phyloP scores from a whole-genome alignment of 257 asterid genomes.

The Plantago ovata region DNA sequence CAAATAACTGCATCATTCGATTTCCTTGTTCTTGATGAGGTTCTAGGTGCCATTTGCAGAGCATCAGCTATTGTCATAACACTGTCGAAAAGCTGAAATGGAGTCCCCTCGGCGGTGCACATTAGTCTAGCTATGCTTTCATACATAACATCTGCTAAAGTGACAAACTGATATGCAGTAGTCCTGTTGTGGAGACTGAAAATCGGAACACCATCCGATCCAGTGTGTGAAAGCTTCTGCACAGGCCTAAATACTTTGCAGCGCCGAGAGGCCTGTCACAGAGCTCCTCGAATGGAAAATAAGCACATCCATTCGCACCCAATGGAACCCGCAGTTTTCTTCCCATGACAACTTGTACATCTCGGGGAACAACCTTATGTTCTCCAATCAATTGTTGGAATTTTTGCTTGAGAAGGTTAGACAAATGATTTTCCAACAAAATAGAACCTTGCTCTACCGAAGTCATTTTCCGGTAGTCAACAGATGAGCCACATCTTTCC shows the following conservation, averaged over 20 bases:
- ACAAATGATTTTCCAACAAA: slow-evolving; percentile 38
- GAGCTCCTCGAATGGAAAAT: slow-evolving; percentile 63
- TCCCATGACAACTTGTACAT: slow-evolving; percentile 73
- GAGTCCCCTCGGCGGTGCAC: slow-evolving; percentile 86
- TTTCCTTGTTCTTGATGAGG: slow-evolving; percentile 84
- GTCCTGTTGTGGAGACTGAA: slow-evolving; percentile 78
- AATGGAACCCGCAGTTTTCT: slow-evolving; percentile 57
- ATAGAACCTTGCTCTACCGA: slow-evolving; percentile 61
- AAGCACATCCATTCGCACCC: slow-evolving; percentile 68
- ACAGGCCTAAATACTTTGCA: slow-evolving; percentile 59
- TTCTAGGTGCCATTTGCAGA: slow-evolving; percentile 72
- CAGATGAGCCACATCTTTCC: slow-evolving; percentile 67
- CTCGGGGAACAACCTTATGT: slow-evolving; percentile 40
- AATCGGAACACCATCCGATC: slow-evolving; percentile 79
- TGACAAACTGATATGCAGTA: slow-evolving; percentile 94
- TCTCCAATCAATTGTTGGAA: slow-evolving; percentile 49
- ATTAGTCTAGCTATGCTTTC: slow-evolving; percentile 74
- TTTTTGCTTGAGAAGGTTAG: slow-evolving; percentile 43
- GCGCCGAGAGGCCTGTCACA: slow-evolving; percentile 77
- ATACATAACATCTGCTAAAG: slow-evolving; percentile 92
- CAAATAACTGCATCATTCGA: slow-evolving; percentile 78
- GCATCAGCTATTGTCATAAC: slow-evolving; percentile 77
- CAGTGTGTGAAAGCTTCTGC: slow-evolving; percentile 72
- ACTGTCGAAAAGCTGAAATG: slow-evolving; percentile 63
- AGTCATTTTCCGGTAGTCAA: slow-evolving; percentile 67